Base-by-base conservation (phyloP, 2,329 filamentous ascomycete species). In the Penicillium brevicompactum region DNA sequence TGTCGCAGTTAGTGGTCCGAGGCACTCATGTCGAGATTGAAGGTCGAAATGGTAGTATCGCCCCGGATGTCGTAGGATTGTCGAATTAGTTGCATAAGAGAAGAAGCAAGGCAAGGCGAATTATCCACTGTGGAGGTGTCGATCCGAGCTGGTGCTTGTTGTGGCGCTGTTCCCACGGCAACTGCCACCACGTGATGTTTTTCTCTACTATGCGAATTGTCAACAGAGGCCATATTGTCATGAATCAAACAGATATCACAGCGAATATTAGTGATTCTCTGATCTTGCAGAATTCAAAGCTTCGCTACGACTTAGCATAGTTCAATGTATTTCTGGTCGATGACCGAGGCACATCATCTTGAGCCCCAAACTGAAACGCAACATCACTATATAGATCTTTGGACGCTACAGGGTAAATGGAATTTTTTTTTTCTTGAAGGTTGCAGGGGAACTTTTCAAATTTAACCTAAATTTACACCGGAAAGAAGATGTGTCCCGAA, bases 21-120 rank as follows among this genome's bases (percentile, higher is more conserved):
- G 49, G 34, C 32, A 46, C 55, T 64, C 62, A 66, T 64, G 53
- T 49, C 57, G 56, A 44, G 44, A 55, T 51, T 46, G 44, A 42
- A 32, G 46, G 44, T 57, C 24, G 34, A 60, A 57, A 41, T 34
- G 4, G 4, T n/a, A 11, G 32, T 40, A 34, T 54, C 41, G 47
- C 24, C 48, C 52, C 46, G 31, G 34, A 31, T 45, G 8, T 41
- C 11, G 47, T 14, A 27, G 10, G 22, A 47, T 38, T 46, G 49
- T 55, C 43, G 34, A 44, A 55, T 52, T 51, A 47, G 49, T 51
- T 52, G 53, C 52, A 55, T 55, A 37, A 31, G 46, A 46, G 32
- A 50, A 21, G 42, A 51, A 55, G 52, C 41, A 55, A 51, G 52
- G 52, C 43, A 37, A 42, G 37, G 48, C 27, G 51, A 51, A 52